A percentile compares a stretch with the other conserved stretches of the same genome.
These are phyloP conservation scores for Hura crepitans DNA, from an alignment of 441 rosid genomes.

Conservation along the genomic window DNA sequence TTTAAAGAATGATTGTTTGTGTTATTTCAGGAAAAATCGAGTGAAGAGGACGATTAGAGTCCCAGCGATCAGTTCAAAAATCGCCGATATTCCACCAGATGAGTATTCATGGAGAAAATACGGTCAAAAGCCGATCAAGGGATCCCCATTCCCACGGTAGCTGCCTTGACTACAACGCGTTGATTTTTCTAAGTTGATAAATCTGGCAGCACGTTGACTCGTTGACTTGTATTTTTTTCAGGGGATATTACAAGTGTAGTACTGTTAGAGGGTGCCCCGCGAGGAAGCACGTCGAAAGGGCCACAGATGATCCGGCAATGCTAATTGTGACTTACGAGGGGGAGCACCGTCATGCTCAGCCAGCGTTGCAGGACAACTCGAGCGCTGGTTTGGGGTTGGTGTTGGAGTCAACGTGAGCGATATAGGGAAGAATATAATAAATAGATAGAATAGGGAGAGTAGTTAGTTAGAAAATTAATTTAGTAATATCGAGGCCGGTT, in stretches of 20 bases:
- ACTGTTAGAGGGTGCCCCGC: slow-evolving; percentile 81
- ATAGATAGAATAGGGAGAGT: neutral
- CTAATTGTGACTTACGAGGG: slow-evolving; percentile 84
- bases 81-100: slow-evolving; percentile 92
- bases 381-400: slow-evolving; percentile 43
- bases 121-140: slow-evolving; percentile 96
- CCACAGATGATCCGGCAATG: slow-evolving; percentile 72
- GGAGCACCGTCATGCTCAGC: slow-evolving; percentile 69
- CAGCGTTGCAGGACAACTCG: slow-evolving; percentile 48
- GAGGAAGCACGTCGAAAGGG: slow-evolving; percentile 86
- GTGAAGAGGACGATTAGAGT: slow-evolving; percentile 71
- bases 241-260: slow-evolving; percentile 95
- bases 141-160: slow-evolving; percentile 94
- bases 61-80: slow-evolving; percentile 81
- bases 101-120: slow-evolving; percentile 96
- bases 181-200: slow-evolving; percentile 3
- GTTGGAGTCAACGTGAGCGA: slow-evolving; percentile 41
- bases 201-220: neutral
- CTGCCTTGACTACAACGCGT: slow-evolving; percentile 3
- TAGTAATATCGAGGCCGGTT: slow-evolving; percentile 15
- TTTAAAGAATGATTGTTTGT: no score
- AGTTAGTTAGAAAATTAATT: slow-evolving; percentile 14
- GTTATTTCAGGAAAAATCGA: slow-evolving; percentile 55
- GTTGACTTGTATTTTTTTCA: slow-evolving; percentile 23
- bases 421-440: neutral